phyloP scores from a whole-genome alignment of 208 protist species.

The Vickermania ingenoplastis region DNA sequence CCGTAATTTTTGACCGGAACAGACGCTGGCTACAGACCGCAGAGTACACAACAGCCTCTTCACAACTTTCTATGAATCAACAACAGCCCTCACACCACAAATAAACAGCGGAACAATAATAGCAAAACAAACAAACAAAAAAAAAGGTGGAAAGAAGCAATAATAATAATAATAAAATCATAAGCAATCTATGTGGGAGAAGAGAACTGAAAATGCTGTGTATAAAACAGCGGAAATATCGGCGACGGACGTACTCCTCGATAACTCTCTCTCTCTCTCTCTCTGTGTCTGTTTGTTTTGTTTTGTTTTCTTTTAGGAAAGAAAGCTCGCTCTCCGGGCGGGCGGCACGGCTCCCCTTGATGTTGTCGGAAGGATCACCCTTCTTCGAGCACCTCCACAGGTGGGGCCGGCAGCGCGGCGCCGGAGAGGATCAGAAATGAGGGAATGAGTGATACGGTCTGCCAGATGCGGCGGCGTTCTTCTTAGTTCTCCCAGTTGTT shows the following conservation, averaged over 20 bases:
- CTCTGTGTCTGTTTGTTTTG: no score
- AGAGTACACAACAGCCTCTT: no score
- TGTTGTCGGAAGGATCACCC: neutral
- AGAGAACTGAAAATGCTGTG: neutral
- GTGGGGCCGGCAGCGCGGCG: no score
- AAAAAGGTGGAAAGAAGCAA: neutral
- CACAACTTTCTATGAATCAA: no score
- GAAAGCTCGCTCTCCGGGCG: neutral
- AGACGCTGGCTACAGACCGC: no score
- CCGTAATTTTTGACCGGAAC: no score
- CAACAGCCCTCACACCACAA: no score
- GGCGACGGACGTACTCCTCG: neutral
- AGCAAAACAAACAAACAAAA: neutral
- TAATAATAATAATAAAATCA: neutral
- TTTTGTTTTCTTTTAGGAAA: constrained; percentile 4
- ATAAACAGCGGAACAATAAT: no score
- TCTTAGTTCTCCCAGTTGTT: constrained; percentile 85
- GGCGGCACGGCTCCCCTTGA: neutral
- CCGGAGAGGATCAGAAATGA: no score
- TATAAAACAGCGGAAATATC: neutral
- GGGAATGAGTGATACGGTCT: no score
- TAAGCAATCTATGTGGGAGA: neutral
- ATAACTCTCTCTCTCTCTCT: no score
- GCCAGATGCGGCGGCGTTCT: no score
- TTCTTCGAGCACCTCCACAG: neutral